phyloP scores from a whole-genome alignment of 2,329 filamentous ascomycete genomes.

The Verticillium nubilum region DNA sequence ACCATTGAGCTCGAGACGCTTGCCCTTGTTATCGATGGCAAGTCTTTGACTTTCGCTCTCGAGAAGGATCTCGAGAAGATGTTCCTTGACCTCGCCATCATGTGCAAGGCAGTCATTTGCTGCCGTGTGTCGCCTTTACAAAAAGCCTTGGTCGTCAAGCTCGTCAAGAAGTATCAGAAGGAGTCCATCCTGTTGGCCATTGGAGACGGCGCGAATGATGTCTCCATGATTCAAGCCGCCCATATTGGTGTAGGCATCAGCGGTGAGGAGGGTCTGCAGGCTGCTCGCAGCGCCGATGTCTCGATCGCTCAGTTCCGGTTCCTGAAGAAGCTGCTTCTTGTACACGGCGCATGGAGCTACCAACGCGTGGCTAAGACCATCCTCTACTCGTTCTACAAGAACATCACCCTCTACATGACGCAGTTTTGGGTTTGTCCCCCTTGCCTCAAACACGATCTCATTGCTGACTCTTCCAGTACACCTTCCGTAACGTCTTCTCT shows the following conservation, averaged over 20 bases:
- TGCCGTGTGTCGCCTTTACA: conserved; percentile 95
- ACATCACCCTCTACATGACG: conserved; percentile 97
- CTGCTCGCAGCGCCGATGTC: conserved; percentile 90
- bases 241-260: conserved; percentile 98
- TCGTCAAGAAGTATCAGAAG: conserved; percentile 87
- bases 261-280: conserved; percentile 93
- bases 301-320: conserved; percentile 95
- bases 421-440: conserved; percentile 81
- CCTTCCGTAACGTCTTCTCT: conserved; percentile 97
- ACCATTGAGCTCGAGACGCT: conserved; percentile 78
- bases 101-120: conserved; percentile 99
- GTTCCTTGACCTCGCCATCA: conserved; percentile 86
- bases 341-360: conserved; percentile 97
- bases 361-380: conserved; percentile 96
- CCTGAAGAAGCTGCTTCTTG: conserved; percentile 85
- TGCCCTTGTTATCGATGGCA: conserved; percentile 92
- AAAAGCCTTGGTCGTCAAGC: conserved; percentile 95
- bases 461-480: conserved; percentile 56
- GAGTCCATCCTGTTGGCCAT: conserved; percentile 91
- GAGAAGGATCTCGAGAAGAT: conserved; percentile 91
- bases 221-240: conserved; percentile 99
- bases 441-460: neutral
- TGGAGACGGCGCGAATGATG: conserved; percentile 95
- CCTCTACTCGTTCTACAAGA: conserved; percentile 98
- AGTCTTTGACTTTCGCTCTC: conserved; percentile 86